phyloP scores from a whole-genome alignment of 2,329 filamentous ascomycete genomes.

The Pseudohalonectria lignicola region DNA sequence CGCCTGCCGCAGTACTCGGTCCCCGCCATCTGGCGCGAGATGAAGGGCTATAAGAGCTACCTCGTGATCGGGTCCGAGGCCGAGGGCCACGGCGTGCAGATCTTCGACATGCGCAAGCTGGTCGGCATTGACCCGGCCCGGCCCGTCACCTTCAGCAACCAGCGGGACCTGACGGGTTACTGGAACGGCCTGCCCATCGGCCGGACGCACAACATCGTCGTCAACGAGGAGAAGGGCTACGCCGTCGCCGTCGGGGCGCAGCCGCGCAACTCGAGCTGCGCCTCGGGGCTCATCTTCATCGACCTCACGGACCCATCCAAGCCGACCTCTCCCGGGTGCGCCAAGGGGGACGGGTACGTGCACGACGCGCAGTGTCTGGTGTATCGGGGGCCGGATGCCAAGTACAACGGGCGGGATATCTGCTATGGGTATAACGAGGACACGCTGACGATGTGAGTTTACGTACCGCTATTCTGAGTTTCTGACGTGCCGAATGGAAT shows the following conservation, averaged over 20 bases:
- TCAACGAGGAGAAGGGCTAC: slow-evolving; percentile 21
- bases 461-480: no score
- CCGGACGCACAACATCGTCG: slow-evolving; percentile 4
- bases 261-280: slow-evolving; percentile 31
- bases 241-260: slow-evolving; percentile 30
- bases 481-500: no score
- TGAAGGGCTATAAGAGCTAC: slow-evolving; percentile 26
- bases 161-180: not conserved
- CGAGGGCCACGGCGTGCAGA: slow-evolving; percentile 42
- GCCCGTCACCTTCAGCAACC: slow-evolving; percentile 10
- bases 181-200: slow-evolving; percentile 2
- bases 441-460: slow-evolving; percentile 27
- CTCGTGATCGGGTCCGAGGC: slow-evolving; percentile 29
- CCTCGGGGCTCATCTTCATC: slow-evolving; percentile 46
- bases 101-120: slow-evolving; percentile 53
- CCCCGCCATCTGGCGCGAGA: slow-evolving; percentile 34
- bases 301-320: slow-evolving; percentile 42
- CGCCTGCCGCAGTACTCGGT: slow-evolving; percentile 31
- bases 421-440: slow-evolving; percentile 47
- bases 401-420: slow-evolving; percentile 37
- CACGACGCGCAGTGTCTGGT: slow-evolving; percentile 50
- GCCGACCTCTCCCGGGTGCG: slow-evolving; percentile 41
- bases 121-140: slow-evolving; percentile 29
- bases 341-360: slow-evolving; percentile 44
- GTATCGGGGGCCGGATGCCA: slow-evolving; percentile 36